These are phyloP conservation scores for Intubia oerlemansii DNA, from an alignment of 2,329 filamentous ascomycete species.

Conservation along the genomic window DNA sequence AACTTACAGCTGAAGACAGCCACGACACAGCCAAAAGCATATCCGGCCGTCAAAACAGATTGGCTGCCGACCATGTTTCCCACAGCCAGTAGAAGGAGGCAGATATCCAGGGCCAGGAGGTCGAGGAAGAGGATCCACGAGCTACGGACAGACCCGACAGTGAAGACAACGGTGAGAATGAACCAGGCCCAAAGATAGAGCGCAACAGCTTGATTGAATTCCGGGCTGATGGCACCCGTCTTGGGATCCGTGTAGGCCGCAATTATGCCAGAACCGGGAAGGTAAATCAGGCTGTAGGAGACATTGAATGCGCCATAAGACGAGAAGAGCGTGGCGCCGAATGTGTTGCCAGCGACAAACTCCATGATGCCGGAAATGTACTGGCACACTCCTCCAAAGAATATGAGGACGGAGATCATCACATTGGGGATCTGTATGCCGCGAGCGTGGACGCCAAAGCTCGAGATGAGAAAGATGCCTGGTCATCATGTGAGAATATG, in stretches of 20 bases:
- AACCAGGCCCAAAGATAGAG: constrained; percentile 66
- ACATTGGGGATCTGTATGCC: constrained; percentile 40
- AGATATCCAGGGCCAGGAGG: constrained; percentile 4
- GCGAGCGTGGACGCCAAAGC: constrained; percentile 51
- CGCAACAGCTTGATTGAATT: constrained; percentile 36
- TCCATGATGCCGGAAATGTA: constrained; percentile 76
- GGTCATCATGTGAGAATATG: too few species aligned
- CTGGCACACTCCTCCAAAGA: constrained; percentile 59
- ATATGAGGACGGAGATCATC: constrained; percentile 50
- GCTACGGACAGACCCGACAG: constrained; percentile 4
- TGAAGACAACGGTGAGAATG: constrained; percentile 23
- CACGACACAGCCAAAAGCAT: constrained; percentile 4
- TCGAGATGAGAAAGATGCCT: constrained; percentile 61
- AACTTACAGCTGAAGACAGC: constrained; percentile 5
- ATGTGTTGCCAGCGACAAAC: constrained; percentile 67
- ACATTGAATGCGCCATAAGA: constrained; percentile 77
- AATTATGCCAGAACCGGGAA: constrained; percentile 41
- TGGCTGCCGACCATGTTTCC: constrained; percentile 3
- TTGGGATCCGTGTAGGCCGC: constrained; percentile 17
- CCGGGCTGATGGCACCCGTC: constrained; percentile 13
- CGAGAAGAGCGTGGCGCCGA: constrained; percentile 59
- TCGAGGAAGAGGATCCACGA: constrained; percentile 6
- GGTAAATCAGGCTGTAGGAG: constrained; percentile 49
- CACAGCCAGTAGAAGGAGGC: too few species aligned
- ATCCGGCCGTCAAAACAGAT: constrained; percentile 3